These are phyloP conservation scores for Rosellinia necatrix DNA, from an alignment of 2,329 filamentous ascomycete species.

Conservation along the genomic window DNA sequence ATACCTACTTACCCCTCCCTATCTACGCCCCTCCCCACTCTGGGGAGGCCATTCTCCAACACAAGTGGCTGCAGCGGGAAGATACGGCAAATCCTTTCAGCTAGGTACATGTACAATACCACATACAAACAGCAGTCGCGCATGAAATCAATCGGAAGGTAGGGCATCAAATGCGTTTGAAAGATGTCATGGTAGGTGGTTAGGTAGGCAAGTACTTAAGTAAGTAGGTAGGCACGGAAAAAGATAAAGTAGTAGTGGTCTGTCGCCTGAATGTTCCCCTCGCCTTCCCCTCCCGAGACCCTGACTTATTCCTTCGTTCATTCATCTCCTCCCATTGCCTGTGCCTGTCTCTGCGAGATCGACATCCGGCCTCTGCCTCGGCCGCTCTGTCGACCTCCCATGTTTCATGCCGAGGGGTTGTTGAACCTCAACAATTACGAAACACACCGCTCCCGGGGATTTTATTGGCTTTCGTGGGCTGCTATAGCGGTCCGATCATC, in stretches of 20 bases:
- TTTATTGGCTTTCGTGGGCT: not conserved
- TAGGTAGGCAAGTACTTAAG: too few species aligned
- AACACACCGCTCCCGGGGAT: slow-evolving; percentile 23
- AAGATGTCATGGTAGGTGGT: too few species aligned
- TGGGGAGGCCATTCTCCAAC: too few species aligned
- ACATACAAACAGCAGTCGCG: not conserved
- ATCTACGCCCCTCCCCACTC: not conserved
- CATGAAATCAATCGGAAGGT: slow-evolving; percentile 1
- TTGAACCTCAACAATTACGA: slow-evolving; percentile 25
- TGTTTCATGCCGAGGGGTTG: not conserved
- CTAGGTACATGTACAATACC: not conserved
- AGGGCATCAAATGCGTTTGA: slow-evolving; percentile 2
- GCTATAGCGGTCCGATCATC: slow-evolving; percentile 20
- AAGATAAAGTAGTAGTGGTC: not conserved
- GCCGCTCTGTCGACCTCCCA: not conserved
- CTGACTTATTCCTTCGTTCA: not conserved
- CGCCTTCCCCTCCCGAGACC: not conserved
- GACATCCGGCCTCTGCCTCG: too few species aligned
- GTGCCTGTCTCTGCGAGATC: too few species aligned
- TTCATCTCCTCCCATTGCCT: not conserved
- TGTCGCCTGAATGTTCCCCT: not conserved
- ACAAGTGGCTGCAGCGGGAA: not conserved
- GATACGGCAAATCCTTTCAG: too few species aligned
- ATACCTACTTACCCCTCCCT: too few species aligned
- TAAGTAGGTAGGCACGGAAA: too few species aligned